Evolutionary conservation across 2,329 filamentous ascomycete species (phyloP).

Genomic region (Xylaria sp.): DNA sequence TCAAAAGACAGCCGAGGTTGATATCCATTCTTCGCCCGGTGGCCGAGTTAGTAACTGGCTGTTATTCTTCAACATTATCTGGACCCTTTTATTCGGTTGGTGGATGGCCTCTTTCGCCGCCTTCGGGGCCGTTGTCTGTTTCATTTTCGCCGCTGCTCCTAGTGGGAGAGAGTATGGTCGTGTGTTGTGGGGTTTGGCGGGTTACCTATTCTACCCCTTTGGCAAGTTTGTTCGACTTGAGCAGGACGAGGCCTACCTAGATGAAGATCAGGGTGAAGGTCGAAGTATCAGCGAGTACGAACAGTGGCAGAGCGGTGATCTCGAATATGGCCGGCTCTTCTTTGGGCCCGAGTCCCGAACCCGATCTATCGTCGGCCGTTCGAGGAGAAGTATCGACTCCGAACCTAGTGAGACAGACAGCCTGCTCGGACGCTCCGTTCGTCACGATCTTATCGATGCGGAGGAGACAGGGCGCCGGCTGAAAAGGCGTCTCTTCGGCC

Average conservation of each 20-base stretch:
- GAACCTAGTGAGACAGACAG: conserved; percentile 86
- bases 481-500: conserved; percentile 91
- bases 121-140: conserved; percentile 79
- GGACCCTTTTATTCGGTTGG: conserved; percentile 94
- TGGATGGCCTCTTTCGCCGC: conserved; percentile 86
- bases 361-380: conserved; percentile 84
- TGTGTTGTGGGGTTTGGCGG: conserved; percentile 83
- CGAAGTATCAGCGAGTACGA: conserved; percentile 98
- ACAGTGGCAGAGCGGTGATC: conserved; percentile 97
- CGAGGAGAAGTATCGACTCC: conserved; percentile 89
- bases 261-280: conserved; percentile 95
- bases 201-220: conserved; percentile 94
- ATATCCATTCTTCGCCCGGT: conserved; percentile 95
- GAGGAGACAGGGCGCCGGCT: conserved; percentile 54
- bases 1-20: conserved; percentile 93
- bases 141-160: conserved; percentile 79
- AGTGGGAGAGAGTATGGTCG: conserved; percentile 87
- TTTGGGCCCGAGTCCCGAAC: conserved; percentile 81
- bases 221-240: conserved; percentile 94
- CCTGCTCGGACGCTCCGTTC: conserved; percentile 73
- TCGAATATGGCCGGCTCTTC: conserved; percentile 94
- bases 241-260: conserved; percentile 91
- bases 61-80: conserved; percentile 86
- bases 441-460: conserved; percentile 56
- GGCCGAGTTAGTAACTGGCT: conserved; percentile 86